These are phyloP conservation scores for Claviceps pazoutovae DNA, from an alignment of 2,329 filamentous ascomycete species.

Conservation along the genomic window DNA sequence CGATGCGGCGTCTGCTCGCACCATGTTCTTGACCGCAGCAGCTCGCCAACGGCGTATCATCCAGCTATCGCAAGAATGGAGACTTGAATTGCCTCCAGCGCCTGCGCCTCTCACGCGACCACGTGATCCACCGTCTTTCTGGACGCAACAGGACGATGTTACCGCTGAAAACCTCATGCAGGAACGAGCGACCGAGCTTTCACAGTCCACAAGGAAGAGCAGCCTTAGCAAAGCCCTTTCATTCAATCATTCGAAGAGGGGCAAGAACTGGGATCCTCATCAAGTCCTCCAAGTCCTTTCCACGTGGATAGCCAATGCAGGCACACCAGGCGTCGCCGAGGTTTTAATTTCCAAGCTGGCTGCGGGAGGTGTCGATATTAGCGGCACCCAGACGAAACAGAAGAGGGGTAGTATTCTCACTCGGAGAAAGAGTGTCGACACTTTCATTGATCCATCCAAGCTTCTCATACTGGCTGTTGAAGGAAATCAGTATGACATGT, in stretches of 20 bases:
- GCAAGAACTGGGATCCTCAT: slow-evolving; percentile 36
- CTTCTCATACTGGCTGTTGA: slow-evolving; percentile 37
- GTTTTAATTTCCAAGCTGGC: slow-evolving; percentile 37
- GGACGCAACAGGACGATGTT: slow-evolving; percentile 34
- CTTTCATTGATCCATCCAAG: slow-evolving; percentile 32
- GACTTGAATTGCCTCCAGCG: slow-evolving; percentile 27
- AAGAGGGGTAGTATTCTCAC: slow-evolving; percentile 31
- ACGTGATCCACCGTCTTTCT: slow-evolving; percentile 27
- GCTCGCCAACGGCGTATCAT: slow-evolving; percentile 33
- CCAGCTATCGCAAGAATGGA: slow-evolving; percentile 36
- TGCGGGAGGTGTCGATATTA: slow-evolving; percentile 35
- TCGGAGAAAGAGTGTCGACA: slow-evolving; percentile 35
- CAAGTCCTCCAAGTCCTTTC: slow-evolving; percentile 39
- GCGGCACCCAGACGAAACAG: slow-evolving; percentile 29
- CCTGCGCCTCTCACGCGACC: slow-evolving; percentile 28
- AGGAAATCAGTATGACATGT: slow-evolving; percentile 36
- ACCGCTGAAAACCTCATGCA: slow-evolving; percentile 41
- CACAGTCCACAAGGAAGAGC: slow-evolving; percentile 24
- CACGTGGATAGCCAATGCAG: slow-evolving; percentile 32
- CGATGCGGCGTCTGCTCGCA: neutral
- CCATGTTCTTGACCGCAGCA: slow-evolving; percentile 19
- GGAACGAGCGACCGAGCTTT: slow-evolving; percentile 24
- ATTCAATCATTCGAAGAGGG: slow-evolving; percentile 26
- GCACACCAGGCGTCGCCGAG: slow-evolving; percentile 41
- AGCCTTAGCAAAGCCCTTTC: slow-evolving; percentile 26